Evolutionary conservation across 2,329 filamentous ascomycete genomes (phyloP), one percentile per base, ranked within the genome.

Genomic region (Fusarium abutilonis): DNA sequence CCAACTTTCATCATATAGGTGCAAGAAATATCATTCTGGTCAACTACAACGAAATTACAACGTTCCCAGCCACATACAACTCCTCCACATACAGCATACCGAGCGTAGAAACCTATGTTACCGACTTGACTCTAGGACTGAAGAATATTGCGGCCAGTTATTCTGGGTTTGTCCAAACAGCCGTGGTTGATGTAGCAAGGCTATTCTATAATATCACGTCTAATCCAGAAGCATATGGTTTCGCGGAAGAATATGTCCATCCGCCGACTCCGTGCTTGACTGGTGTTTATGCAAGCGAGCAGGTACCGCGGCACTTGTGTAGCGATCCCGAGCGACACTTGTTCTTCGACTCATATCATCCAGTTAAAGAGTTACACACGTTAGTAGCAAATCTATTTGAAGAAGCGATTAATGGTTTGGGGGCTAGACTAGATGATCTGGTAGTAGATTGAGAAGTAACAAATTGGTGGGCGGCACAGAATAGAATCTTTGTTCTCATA

Each of bases 301-400:
- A 36, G 0, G 49, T 61, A 1, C 60, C 60, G 10, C 42, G 60
- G 4, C 17, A 56, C 11, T 29, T 63, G 17, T 63, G 60, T 11
- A 61, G 34, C n/a, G 60, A 64, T 23, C 60, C 60, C 0, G 41
- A 56, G 13, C 49, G 39, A 8, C 60, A 63, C 17, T 13, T 63
- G 1, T 63, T 63, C 4, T 64, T 63, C 6, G 60, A 63, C 29
- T 61, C 34, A 0, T 63, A 63, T 14, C 60, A 63, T 9, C 60
- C 60, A 4, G 49, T 38, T 0, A 64, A 63, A 10, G 45, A 64
- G 26, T 55, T 50, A 1, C 60, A 64, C 38, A 45, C 29, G 4
- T 36, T 64, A 21, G 43, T 63, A 9, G 60, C 55, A 1, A 29
- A 41, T 6, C 19, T 64, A 13, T 63, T 63, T 35, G 35, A 44